Evolutionary conservation across 73 alveolate genomes (phyloP).

Genomic region (Symbiodinium pilosum): DNA sequence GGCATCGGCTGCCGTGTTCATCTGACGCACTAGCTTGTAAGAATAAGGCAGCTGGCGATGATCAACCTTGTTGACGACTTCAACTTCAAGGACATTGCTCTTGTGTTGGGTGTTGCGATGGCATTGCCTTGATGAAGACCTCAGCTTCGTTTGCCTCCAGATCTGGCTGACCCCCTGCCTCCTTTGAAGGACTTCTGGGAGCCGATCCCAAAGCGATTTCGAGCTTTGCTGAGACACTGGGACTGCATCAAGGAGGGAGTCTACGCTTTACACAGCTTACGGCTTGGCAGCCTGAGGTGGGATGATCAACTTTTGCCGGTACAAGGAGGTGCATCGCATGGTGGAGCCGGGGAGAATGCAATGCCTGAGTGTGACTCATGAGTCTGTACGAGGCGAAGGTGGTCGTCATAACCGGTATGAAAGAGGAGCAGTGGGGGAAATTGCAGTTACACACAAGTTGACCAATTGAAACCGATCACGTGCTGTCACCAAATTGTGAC

Average conservation of each 20-base stretch:
- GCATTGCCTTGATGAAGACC: no score
- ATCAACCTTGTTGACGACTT: conserved; percentile 69
- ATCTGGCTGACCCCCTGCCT: no score
- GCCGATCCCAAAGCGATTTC: conserved; percentile 70
- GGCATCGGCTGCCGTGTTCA: no score
- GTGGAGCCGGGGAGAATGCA: not conserved
- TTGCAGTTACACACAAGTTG: no score
- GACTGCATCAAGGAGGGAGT: not conserved
- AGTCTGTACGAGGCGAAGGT: conserved; percentile 34
- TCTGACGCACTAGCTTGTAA: not conserved
- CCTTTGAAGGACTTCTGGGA: conserved; percentile 74
- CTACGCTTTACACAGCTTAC: not conserved
- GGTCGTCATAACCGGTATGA: conserved; percentile 81
- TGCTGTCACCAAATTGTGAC: no score
- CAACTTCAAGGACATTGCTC: conserved; percentile 46
- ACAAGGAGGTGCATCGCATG: conserved; percentile 70
- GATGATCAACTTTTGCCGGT: conserved; percentile 82
- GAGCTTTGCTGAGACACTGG: conserved; percentile 72
- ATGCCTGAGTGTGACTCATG: not conserved
- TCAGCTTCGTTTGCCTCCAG: no score
- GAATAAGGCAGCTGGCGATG: conserved; percentile 51
- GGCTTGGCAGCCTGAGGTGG: conserved; percentile 19
- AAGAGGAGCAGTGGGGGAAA: conserved; percentile 18
- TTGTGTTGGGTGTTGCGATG: no score
- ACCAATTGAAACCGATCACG: no score